phyloP scores from a whole-genome alignment of 768 basidiomycete genomes.

The Russula ochroleuca region DNA sequence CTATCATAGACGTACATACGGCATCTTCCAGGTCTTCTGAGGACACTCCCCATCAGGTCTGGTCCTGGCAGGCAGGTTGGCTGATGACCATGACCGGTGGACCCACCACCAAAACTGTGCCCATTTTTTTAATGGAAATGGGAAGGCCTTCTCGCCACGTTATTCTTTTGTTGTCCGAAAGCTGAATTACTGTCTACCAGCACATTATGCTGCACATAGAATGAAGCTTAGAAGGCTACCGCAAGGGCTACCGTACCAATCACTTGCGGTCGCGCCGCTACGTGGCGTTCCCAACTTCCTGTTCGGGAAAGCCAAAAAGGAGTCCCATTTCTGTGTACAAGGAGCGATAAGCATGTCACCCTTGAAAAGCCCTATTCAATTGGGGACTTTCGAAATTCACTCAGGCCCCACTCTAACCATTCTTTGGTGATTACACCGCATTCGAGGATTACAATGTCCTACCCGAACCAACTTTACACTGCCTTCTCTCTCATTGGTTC shows the following conservation, averaged over 20 bases:
- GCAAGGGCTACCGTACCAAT: too few relatives aligned
- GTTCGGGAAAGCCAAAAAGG: not conserved
- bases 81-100: too few relatives aligned
- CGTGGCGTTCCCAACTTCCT: not conserved
- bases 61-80: too few relatives aligned
- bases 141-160: not conserved
- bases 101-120: not conserved
- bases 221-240: not conserved
- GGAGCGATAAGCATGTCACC: too few relatives aligned
- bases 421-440: not conserved
- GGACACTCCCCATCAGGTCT: too few relatives aligned
- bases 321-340: not conserved
- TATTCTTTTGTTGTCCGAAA: not conserved
- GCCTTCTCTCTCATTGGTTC: slow-evolving; percentile 45
- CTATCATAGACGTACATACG: not conserved
- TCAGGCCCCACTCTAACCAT: not conserved
- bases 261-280: too few relatives aligned
- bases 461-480: slow-evolving; percentile 30
- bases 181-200: not conserved
- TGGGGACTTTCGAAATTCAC: not conserved
- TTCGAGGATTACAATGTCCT: not conserved
- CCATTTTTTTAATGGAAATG: not conserved
- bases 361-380: too few relatives aligned
- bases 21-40: not conserved
- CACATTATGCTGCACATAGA: too few relatives aligned